These are phyloP conservation scores for Bromus sterilis DNA, from an alignment of 176 grass and related monocot species.

Conservation along the genomic window DNA sequence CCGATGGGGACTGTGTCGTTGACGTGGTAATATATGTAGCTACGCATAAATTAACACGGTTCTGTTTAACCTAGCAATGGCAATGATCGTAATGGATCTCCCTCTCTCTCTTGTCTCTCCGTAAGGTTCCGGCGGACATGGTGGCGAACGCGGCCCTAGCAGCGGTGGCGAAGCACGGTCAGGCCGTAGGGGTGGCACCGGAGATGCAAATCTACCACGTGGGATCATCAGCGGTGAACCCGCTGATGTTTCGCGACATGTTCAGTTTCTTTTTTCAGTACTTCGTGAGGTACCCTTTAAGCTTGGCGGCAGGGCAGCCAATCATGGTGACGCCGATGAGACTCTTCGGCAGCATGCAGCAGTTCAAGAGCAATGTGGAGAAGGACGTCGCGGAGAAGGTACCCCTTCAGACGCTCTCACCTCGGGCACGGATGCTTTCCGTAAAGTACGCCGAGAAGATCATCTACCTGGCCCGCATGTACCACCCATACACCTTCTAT, in stretches of 20 bases:
- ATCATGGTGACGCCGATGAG: slow-evolving; percentile 50
- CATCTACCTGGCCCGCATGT: slow-evolving; percentile 62
- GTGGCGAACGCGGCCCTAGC: slow-evolving; percentile 79
- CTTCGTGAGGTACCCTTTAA: slow-evolving; percentile 46
- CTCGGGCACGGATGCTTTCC: slow-evolving; percentile 28
- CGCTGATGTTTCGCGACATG: slow-evolving; percentile 53
- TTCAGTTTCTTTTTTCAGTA: slow-evolving; percentile 48
- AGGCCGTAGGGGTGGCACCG: background rate
- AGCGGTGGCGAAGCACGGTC: slow-evolving; percentile 66
- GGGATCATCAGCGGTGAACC: slow-evolving; percentile 70
- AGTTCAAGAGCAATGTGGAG: slow-evolving; percentile 47
- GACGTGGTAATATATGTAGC: slow-evolving; percentile 62
- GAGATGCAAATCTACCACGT: slow-evolving; percentile 77
- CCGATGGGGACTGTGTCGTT: slow-evolving; percentile 49
- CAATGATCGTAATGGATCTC: background rate
- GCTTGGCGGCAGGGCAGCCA: slow-evolving; percentile 37
- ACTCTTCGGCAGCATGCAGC: slow-evolving; percentile 43
- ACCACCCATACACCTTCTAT: slow-evolving; percentile 84
- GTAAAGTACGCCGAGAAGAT: slow-evolving; percentile 58
- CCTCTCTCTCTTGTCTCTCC: background rate
- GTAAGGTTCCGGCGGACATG: slow-evolving; percentile 93
- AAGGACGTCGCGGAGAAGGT: too few species aligned
- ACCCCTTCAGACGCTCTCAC: too few species aligned
- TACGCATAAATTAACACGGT: background rate
- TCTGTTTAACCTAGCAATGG: background rate